Conservation (phyloP, 2,329 filamentous ascomycete genomes). For the Ophiocordyceps polyrhachis-furcata region DNA sequence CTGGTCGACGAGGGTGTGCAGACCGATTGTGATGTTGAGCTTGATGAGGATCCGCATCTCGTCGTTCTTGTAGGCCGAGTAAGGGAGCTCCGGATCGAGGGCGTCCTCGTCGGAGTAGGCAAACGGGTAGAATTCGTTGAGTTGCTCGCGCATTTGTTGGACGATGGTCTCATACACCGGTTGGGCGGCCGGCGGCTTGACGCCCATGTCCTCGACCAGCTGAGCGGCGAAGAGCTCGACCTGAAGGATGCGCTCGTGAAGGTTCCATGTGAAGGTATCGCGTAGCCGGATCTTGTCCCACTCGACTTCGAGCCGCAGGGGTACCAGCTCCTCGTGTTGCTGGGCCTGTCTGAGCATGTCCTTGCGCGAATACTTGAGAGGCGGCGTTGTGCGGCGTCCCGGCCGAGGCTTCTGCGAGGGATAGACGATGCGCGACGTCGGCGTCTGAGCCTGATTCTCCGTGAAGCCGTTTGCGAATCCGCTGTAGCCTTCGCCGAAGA, state of each 20-base stretch:
- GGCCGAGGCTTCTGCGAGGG: slow-evolving; percentile 57
- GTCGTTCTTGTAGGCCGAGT: slow-evolving; percentile 92
- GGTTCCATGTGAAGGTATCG: slow-evolving; percentile 97
- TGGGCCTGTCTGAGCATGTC: slow-evolving; percentile 76
- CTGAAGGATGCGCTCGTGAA: slow-evolving; percentile 71
- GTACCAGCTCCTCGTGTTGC: slow-evolving; percentile 78
- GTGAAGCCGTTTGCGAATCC: slow-evolving; percentile 81
- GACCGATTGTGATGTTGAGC: slow-evolving; percentile 91
- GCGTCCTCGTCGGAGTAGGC: slow-evolving; percentile 80
- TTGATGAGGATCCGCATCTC: slow-evolving; percentile 96
- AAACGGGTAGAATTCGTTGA: slow-evolving; percentile 85
- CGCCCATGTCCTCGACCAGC: slow-evolving; percentile 76
- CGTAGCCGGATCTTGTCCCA: slow-evolving; percentile 89
- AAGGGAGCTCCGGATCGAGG: slow-evolving; percentile 75
- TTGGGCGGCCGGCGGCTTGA: slow-evolving; percentile 51
- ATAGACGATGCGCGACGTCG: slow-evolving; percentile 52
- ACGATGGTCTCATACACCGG: slow-evolving; percentile 42
- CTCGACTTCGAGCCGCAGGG: slow-evolving; percentile 81
- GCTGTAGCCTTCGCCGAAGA: slow-evolving; percentile 61
- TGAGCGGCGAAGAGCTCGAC: slow-evolving; percentile 74
- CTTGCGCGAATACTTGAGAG: slow-evolving; percentile 57
- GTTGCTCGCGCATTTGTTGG: slow-evolving; percentile 67
- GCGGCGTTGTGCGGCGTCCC: slow-evolving; percentile 55
- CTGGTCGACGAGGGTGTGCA: slow-evolving; percentile 84
- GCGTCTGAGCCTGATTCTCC: slow-evolving; percentile 44